Evolutionary conservation across 2,329 filamentous ascomycete genomes (phyloP).

Genomic region (Ophiosphaerella korrae): DNA sequence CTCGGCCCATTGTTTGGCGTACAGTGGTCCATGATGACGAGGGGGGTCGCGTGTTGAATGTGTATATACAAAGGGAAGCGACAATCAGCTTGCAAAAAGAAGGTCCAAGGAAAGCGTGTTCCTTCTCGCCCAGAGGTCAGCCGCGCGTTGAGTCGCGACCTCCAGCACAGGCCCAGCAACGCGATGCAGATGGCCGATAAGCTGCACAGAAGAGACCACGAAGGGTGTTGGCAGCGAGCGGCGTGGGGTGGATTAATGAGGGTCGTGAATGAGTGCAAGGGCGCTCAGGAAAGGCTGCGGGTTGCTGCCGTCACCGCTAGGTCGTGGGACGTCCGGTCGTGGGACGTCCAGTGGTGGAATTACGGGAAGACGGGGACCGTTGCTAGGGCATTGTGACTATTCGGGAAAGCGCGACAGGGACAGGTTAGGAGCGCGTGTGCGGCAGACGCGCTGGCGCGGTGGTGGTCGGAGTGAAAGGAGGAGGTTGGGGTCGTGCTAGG

Average conservation of each 20-base stretch:
- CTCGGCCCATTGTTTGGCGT: constrained; percentile 31
- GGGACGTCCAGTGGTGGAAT: no score
- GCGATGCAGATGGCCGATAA: background rate
- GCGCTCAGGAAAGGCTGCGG: constrained; percentile 10
- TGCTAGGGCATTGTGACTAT: constrained; percentile 31
- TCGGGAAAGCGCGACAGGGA: constrained; percentile 17
- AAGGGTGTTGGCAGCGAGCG: background rate
- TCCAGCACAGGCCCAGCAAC: background rate
- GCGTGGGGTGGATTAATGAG: constrained; percentile 2
- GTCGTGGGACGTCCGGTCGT: constrained; percentile 11
- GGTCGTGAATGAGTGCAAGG: constrained; percentile 7
- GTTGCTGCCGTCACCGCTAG: constrained; percentile 26
- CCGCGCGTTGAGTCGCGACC: constrained; percentile 8
- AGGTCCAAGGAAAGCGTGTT: constrained; percentile 7
- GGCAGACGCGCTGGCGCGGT: constrained; percentile 31
- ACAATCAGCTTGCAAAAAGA: constrained; percentile 13
- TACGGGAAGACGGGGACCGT: constrained; percentile 12
- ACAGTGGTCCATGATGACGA: constrained; percentile 36
- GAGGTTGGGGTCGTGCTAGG: constrained; percentile 35
- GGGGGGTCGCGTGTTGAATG: constrained; percentile 6
- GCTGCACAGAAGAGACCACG: constrained; percentile 3
- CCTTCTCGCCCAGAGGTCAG: constrained; percentile 10
- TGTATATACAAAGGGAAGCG: constrained; percentile 15
- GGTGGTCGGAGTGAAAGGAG: constrained; percentile 26
- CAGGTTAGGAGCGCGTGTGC: constrained; percentile 22